phyloP scores from a whole-genome alignment of 2,329 filamentous ascomycete species.

The Ascochyta viciae-villosae region DNA sequence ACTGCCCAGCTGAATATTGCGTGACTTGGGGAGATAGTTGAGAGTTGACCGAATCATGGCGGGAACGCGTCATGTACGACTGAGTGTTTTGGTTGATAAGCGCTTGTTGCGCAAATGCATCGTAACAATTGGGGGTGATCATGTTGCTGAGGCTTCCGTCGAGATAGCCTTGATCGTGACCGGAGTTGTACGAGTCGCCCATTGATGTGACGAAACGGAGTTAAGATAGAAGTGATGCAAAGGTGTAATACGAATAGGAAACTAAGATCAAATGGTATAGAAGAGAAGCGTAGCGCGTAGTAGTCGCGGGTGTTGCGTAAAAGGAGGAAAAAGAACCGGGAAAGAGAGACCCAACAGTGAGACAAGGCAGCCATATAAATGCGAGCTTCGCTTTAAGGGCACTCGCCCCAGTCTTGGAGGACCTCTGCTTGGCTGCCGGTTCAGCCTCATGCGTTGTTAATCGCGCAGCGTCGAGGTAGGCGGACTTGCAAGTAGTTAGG shows the following conservation, averaged over 20 bases:
- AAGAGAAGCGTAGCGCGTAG: neutral
- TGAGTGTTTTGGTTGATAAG: neutral
- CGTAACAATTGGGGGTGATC: neutral
- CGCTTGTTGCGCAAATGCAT: neutral
- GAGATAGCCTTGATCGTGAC: neutral
- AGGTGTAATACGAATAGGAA: neutral
- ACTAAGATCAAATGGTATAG: neutral
- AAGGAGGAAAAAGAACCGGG: neutral
- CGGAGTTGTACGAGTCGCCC: neutral
- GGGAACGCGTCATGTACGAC: constrained; percentile 15
- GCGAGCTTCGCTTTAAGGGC: neutral
- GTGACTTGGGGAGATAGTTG: constrained; percentile 7
- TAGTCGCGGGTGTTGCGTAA: neutral
- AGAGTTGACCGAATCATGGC: constrained; percentile 24
- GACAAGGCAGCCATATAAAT: constrained; percentile 15
- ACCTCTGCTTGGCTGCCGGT: constrained; percentile 17
- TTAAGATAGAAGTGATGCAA: neutral
- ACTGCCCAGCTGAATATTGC: constrained; percentile 4
- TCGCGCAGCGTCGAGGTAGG: constrained; percentile 10
- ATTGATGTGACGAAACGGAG: neutral
- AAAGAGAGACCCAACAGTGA: neutral
- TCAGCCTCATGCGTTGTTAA: constrained; percentile 18
- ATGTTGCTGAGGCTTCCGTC: neutral
- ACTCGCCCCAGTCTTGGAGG: constrained; percentile 5
- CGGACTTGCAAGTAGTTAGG: constrained; percentile 14